These are phyloP conservation scores for Penicillium vulpinum DNA, from an alignment of 2,329 filamentous ascomycete species.

Conservation along the genomic window DNA sequence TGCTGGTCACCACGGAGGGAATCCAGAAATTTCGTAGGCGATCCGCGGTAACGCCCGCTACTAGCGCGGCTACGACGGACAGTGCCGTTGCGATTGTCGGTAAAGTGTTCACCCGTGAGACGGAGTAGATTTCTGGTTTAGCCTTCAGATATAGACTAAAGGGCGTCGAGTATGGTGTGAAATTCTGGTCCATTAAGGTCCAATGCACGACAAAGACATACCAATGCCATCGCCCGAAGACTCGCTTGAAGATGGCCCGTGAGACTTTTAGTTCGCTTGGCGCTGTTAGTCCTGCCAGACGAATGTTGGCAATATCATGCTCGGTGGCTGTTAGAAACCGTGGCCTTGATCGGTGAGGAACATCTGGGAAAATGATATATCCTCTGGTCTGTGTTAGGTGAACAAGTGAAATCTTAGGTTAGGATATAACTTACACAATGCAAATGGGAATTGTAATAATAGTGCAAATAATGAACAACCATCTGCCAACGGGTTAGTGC, in stretches of 20 bases:
- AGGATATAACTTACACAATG: conserved; percentile 9
- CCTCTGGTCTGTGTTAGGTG: conserved; percentile 5
- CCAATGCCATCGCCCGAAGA: conserved; percentile 44
- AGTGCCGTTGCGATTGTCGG: conserved; percentile 45
- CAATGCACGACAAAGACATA: conserved; percentile 43
- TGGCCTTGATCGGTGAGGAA: conserved; percentile 28
- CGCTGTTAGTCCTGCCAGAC: conserved; percentile 26
- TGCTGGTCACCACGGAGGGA: conserved; percentile 31
- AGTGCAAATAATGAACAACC: conserved; percentile 35
- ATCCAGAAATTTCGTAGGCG: conserved; percentile 39
- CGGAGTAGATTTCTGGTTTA: conserved; percentile 38
- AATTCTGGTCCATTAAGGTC: conserved; percentile 43
- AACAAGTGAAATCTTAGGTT: background rate
- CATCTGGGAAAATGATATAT: conserved; percentile 33
- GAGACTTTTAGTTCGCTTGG: conserved; percentile 36
- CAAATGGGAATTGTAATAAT: conserved; percentile 22
- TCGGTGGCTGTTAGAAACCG: conserved; percentile 12
- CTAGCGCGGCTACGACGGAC: conserved; percentile 39
- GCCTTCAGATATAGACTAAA: conserved; percentile 47
- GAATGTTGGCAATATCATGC: conserved; percentile 18
- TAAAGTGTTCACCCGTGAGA: conserved; percentile 45
- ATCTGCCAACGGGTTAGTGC: conserved; percentile 16
- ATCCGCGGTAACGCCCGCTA: conserved; percentile 37
- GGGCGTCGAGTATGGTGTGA: conserved; percentile 35
- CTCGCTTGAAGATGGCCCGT: conserved; percentile 38